These are phyloP conservation scores for Tricladium varicosporioides DNA, from an alignment of 2,329 filamentous ascomycete species.

Conservation along the genomic window DNA sequence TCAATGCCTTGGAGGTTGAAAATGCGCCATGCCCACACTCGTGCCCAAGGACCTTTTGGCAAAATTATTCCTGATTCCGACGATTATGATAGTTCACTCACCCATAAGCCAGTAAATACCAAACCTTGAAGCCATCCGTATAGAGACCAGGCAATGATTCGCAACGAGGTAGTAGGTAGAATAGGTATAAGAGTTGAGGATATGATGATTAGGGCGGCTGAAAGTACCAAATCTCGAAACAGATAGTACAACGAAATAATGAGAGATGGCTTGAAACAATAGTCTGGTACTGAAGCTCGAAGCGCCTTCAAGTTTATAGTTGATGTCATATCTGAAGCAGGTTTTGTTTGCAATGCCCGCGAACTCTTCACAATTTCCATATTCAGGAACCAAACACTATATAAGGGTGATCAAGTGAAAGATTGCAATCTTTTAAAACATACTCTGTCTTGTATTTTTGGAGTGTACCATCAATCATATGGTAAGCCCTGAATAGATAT, in stretches of 20 bases:
- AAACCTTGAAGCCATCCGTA: constrained; percentile 65
- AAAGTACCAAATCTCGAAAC: constrained; percentile 50
- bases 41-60: constrained; percentile 81
- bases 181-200: background rate
- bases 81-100: background rate
- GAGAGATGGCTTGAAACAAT: constrained; percentile 59
- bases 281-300: constrained; percentile 48
- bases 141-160: constrained; percentile 49
- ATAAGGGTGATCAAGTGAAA: too few species aligned
- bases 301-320: too few species aligned
- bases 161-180: constrained; percentile 35
- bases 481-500: too few species aligned
- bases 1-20: constrained; percentile 79
- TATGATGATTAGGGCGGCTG: constrained; percentile 30
- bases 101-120: constrained; percentile 63
- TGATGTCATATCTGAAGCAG: too few species aligned
- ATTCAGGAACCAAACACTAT: too few species aligned
- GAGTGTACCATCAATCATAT: too few species aligned
- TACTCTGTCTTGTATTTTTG: too few species aligned
- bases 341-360: too few species aligned
- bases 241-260: constrained; percentile 52
- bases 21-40: constrained; percentile 96
- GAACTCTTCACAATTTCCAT: too few species aligned
- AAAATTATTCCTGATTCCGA: constrained; percentile 36
- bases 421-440: too few species aligned